Evolutionary conservation across 305 asterid genomes (phyloP).

Genomic region (Fraxinus floribunda): DNA sequence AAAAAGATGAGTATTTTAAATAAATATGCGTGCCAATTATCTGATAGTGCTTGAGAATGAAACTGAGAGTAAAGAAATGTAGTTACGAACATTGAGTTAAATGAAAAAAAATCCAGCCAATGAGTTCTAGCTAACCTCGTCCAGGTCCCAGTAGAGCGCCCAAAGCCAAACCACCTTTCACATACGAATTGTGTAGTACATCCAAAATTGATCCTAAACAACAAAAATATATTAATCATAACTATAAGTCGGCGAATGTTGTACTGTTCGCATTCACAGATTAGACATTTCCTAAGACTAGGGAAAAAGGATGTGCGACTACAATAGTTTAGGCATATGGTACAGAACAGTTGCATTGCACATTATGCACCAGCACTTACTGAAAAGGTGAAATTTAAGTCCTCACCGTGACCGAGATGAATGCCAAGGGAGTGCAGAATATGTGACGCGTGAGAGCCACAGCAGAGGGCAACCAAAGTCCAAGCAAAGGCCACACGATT

Average conservation of each 20-base stretch:
- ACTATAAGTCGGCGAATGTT: neutral
- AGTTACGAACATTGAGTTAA: neutral
- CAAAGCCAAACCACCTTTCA: conserved; percentile 87
- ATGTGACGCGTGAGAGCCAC: conserved; percentile 89
- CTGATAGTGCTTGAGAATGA: neutral
- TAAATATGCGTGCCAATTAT: neutral
- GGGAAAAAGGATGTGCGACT: neutral
- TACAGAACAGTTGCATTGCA: neutral
- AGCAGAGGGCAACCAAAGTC: conserved; percentile 92
- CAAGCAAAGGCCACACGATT: conserved; percentile 85
- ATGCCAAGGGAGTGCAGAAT: conserved; percentile 82
- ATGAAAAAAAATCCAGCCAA: conserved; percentile 12
- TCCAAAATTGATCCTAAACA: conserved; percentile 66
- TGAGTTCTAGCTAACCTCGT: conserved; percentile 60
- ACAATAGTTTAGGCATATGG: neutral
- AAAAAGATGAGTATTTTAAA: neutral
- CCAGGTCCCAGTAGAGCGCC: conserved; percentile 95
- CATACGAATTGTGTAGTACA: conserved; percentile 74
- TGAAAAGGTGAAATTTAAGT: conserved; percentile 14
- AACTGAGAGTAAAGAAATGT: neutral
- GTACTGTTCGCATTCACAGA: neutral
- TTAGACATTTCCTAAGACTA: neutral
- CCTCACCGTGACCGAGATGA: conserved; percentile 80
- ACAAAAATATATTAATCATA: neutral
- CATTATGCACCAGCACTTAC: neutral